phyloP scores from a whole-genome alignment of 192 early-diverging fungal species.

The Ambispora gerdemannii region DNA sequence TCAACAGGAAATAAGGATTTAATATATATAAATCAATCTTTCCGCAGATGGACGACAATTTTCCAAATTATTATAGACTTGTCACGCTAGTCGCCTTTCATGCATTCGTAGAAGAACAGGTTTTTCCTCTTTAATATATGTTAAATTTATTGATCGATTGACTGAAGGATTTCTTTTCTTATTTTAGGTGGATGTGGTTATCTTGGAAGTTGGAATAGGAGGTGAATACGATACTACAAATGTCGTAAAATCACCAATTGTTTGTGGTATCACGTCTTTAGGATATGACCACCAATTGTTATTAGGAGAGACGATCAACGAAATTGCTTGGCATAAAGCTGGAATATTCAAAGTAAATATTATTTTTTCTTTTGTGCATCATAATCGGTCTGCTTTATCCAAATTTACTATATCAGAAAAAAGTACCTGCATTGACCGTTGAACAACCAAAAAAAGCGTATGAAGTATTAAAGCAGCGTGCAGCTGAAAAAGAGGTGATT shows the following conservation, averaged over 20 bases:
- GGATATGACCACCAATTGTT: slow-evolving; percentile 73
- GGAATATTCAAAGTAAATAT: slow-evolving; percentile 68
- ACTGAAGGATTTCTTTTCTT: background rate
- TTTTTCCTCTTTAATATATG: no score
- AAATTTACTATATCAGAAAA: slow-evolving; percentile 32
- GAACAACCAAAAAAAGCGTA: slow-evolving; percentile 69
- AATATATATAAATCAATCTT: slow-evolving; percentile 50
- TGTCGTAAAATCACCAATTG: slow-evolving; percentile 66
- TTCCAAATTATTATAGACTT: slow-evolving; percentile 86
- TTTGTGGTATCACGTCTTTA: slow-evolving; percentile 75
- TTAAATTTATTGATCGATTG: background rate
- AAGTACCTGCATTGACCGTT: slow-evolving; percentile 69
- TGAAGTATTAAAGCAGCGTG: slow-evolving; percentile 62
- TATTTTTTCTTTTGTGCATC: background rate
- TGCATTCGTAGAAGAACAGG: slow-evolving; percentile 74
- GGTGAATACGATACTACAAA: slow-evolving; percentile 87
- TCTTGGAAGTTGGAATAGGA: slow-evolving; percentile 82
- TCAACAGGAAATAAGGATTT: background rate
- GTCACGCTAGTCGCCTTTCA: slow-evolving; percentile 90
- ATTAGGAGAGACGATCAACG: slow-evolving; percentile 67
- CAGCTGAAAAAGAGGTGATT: slow-evolving; percentile 63
- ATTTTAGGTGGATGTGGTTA: slow-evolving; percentile 69
- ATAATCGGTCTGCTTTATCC: background rate
- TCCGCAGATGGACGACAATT: no score
- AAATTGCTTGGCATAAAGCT: slow-evolving; percentile 83